Conservation (phyloP, 1,139 yeast species). For the Saccharomyces hybrid region DNA sequence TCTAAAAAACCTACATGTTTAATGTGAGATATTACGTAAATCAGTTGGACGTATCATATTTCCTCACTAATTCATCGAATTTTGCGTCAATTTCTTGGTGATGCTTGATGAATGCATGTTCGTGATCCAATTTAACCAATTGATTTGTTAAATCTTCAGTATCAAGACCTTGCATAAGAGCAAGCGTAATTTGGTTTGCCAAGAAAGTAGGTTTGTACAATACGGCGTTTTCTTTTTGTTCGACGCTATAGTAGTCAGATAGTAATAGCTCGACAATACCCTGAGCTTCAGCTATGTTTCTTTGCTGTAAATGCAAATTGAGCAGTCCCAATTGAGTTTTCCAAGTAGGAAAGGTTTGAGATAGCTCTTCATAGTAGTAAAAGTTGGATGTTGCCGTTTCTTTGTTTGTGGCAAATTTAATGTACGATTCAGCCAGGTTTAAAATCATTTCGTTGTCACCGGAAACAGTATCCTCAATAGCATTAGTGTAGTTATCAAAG, state of each 20-base stretch:
- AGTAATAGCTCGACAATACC: constrained; percentile 32
- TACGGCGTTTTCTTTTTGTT: constrained; percentile 21
- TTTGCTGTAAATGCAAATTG: constrained; percentile 36
- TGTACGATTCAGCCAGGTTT: constrained; percentile 30
- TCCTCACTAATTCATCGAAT: constrained; percentile 49
- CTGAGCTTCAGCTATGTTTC: constrained; percentile 38
- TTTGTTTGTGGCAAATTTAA: constrained; percentile 26
- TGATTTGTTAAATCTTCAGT: constrained; percentile 38
- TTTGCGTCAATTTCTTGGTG: constrained; percentile 40
- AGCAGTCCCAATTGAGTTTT: constrained; percentile 35
- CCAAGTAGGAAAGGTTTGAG: constrained; percentile 32
- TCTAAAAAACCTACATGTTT: background rate
- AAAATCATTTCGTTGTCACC: constrained; percentile 31
- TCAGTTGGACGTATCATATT: constrained; percentile 30
- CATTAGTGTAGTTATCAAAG: constrained; percentile 24
- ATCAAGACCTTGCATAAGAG: constrained; percentile 41
- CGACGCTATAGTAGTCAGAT: constrained; percentile 25
- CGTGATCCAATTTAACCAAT: constrained; percentile 38
- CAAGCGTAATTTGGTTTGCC: constrained; percentile 48
- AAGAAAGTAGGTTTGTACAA: constrained; percentile 38
- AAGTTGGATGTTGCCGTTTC: constrained; percentile 29
- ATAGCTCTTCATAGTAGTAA: constrained; percentile 32
- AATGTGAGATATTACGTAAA: background rate
- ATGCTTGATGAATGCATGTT: constrained; percentile 42
- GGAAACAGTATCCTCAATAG: constrained; percentile 23